Conservation (phyloP, 257 asterid species). For the Solanum appendiculatum region DNA sequence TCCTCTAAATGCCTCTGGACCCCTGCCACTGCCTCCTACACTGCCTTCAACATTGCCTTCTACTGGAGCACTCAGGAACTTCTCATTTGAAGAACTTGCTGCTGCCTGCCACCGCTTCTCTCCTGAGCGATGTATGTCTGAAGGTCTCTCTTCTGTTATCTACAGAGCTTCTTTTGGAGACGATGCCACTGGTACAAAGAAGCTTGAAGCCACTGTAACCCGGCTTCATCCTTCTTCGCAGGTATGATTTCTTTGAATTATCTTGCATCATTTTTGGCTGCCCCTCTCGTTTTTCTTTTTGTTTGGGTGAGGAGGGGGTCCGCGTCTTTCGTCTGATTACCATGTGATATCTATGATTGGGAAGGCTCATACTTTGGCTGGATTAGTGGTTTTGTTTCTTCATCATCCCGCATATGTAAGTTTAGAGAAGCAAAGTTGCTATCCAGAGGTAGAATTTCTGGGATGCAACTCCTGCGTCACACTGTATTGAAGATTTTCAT, state of each 20-base stretch:
- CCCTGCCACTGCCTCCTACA: conserved; percentile 75
- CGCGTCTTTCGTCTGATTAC: neutral
- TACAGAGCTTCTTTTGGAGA: conserved; percentile 78
- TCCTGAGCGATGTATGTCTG: conserved; percentile 86
- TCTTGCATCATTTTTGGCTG: neutral
- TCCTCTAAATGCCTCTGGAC: conserved; percentile 70
- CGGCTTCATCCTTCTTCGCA: conserved; percentile 73
- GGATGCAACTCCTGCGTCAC: neutral
- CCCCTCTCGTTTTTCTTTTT: neutral
- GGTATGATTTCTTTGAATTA: conserved; percentile 18
- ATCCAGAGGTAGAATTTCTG: neutral
- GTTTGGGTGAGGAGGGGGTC: neutral
- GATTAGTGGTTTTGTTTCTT: neutral
- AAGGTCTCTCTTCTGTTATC: conserved; percentile 77
- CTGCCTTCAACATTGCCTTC: conserved; percentile 34
- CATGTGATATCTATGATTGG: neutral
- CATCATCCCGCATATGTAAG: neutral
- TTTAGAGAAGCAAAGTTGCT: neutral
- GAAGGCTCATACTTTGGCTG: neutral
- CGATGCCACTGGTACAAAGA: conserved; percentile 43
- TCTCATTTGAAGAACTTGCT: conserved; percentile 69
- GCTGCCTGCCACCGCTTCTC: conserved; percentile 90
- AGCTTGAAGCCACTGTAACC: conserved; percentile 75
- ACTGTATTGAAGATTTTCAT: neutral
- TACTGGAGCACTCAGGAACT: conserved; percentile 43